Conservation (phyloP, 139 green algal species). For the Chara braunii region DNA sequence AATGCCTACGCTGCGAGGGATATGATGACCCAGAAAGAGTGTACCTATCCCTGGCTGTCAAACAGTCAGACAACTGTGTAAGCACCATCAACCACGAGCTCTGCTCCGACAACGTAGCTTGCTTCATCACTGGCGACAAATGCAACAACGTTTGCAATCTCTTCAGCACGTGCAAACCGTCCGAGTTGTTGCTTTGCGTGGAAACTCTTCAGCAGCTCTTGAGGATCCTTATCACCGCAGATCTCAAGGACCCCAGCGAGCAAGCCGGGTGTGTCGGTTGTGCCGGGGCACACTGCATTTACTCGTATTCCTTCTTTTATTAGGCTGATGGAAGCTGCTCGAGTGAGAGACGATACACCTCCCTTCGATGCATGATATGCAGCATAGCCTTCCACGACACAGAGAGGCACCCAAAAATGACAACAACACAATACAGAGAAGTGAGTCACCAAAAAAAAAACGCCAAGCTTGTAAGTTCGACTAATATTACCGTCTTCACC, state of each 20-base stretch:
- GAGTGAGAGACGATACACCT: slow-evolving; percentile 31
- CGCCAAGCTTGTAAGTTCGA: no score
- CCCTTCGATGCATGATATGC: slow-evolving; percentile 38
- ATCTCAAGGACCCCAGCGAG: slow-evolving; percentile 4
- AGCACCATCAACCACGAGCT: slow-evolving; percentile 34
- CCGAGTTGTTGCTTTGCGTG: slow-evolving; percentile 22
- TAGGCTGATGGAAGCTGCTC: slow-evolving; percentile 20
- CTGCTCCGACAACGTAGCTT: slow-evolving; percentile 30
- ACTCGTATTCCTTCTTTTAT: slow-evolving; percentile 37
- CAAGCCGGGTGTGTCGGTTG: slow-evolving; percentile 24
- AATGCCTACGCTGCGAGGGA: no score
- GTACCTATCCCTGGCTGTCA: no score
- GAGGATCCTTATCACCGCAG: slow-evolving; percentile 20
- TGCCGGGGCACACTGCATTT: slow-evolving; percentile 37
- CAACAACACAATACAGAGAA: no score
- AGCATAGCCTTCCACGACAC: slow-evolving; percentile 21
- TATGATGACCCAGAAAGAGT: no score
- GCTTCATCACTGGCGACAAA: slow-evolving; percentile 39
- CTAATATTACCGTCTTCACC: no score
- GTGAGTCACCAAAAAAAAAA: no score
- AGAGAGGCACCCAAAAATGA: no score
- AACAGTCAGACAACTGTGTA: slow-evolving; percentile 31
- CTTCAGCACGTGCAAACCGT: slow-evolving; percentile 20
- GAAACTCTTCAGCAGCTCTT: slow-evolving; percentile 18
- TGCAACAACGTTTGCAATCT: slow-evolving; percentile 38